Percentiles rank a stretch among this genome's conserved stretches.
Conservation (phyloP, 1,139 yeast genomes). For the Casaregolazyma suthepensis region DNA sequence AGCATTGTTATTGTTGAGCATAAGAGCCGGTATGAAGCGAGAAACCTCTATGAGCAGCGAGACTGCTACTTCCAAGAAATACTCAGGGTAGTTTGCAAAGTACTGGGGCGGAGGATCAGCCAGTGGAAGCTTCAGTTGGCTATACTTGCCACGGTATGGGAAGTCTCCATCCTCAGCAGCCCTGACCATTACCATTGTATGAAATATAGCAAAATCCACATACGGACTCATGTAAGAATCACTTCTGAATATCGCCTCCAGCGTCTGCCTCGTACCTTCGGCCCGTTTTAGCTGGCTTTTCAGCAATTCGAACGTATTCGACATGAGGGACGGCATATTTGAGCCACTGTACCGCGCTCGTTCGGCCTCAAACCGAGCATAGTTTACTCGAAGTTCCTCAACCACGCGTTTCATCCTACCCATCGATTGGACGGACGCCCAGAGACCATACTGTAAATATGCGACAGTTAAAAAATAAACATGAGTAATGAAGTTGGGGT, state of each 20-base stretch:
- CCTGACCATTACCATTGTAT: conserved; percentile 63
- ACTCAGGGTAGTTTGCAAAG: conserved; percentile 83
- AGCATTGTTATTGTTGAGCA: conserved; percentile 36
- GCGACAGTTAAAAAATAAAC: conserved; percentile 77
- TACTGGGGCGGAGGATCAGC: conserved; percentile 49
- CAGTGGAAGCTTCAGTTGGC: conserved; percentile 54
- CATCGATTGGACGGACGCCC: conserved; percentile 61
- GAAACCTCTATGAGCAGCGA: conserved; percentile 36
- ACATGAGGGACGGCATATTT: conserved; percentile 22
- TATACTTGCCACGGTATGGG: conserved; percentile 41
- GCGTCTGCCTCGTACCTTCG: conserved; percentile 34
- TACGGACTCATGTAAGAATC: conserved; percentile 39
- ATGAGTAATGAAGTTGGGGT: conserved; percentile 77
- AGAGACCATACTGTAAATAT: conserved; percentile 81
- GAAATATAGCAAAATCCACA: conserved; percentile 71
- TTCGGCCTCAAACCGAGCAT: conserved; percentile 38
- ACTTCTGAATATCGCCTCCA: conserved; percentile 20
- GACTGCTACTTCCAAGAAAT: conserved; percentile 75
- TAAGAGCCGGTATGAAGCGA: conserved; percentile 25
- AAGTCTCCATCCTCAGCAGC: conserved; percentile 60
- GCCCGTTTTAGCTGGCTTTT: conserved; percentile 38
- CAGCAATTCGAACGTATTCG: conserved; percentile 36
- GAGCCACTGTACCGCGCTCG: conserved; percentile 5
- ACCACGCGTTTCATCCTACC: conserved; percentile 49
- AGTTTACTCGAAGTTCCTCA: conserved; percentile 47